A percentile compares a stretch with the other conserved stretches of the same genome.
These are phyloP conservation scores for Cladosporium phlei DNA, from an alignment of 2,329 filamentous ascomycete genomes.

Conservation along the genomic window DNA sequence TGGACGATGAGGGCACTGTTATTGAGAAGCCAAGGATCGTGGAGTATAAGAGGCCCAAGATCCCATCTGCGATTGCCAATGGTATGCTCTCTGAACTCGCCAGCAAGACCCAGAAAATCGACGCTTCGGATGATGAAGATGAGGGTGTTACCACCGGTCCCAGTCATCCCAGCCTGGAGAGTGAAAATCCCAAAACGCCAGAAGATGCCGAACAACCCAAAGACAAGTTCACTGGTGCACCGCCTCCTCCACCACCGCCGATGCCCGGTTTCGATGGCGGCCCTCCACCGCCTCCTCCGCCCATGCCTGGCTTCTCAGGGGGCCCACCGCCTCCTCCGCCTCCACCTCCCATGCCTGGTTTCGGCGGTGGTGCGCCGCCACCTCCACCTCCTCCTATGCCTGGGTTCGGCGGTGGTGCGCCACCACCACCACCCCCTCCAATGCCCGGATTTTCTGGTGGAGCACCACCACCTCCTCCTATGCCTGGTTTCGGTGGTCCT, in stretches of 20 bases:
- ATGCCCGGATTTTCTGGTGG: slow-evolving; percentile 35
- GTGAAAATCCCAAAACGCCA: slow-evolving; percentile 63
- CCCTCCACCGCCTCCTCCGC: slow-evolving; percentile 34
- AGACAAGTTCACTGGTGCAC: slow-evolving; percentile 39
- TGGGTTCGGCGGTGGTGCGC: slow-evolving; percentile 41
- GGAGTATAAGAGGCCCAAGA: slow-evolving; percentile 68
- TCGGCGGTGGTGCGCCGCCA: slow-evolving; percentile 39
- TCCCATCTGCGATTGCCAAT: slow-evolving; percentile 55
- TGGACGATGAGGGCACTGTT: slow-evolving; percentile 57
- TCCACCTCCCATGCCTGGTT: slow-evolving; percentile 46
- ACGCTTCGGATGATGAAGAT: slow-evolving; percentile 67
- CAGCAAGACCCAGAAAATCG: slow-evolving; percentile 67
- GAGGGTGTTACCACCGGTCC: slow-evolving; percentile 69
- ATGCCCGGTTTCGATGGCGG: slow-evolving; percentile 23
- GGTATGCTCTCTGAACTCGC: slow-evolving; percentile 65
- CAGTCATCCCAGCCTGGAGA: slow-evolving; percentile 70
- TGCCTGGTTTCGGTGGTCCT: slow-evolving; percentile 39
- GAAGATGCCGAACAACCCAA: slow-evolving; percentile 51
- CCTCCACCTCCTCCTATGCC: slow-evolving; percentile 42
- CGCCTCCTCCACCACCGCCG: slow-evolving; percentile 34
- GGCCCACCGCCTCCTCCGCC: slow-evolving; percentile 36
- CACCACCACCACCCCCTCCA: slow-evolving; percentile 33
- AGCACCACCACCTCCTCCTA: slow-evolving; percentile 57
- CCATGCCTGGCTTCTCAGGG: slow-evolving; percentile 45
- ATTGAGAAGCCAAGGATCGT: slow-evolving; percentile 77